phyloP scores from a whole-genome alignment of 2,329 filamentous ascomycete genomes.

The Colletotrichum cordylinicola region DNA sequence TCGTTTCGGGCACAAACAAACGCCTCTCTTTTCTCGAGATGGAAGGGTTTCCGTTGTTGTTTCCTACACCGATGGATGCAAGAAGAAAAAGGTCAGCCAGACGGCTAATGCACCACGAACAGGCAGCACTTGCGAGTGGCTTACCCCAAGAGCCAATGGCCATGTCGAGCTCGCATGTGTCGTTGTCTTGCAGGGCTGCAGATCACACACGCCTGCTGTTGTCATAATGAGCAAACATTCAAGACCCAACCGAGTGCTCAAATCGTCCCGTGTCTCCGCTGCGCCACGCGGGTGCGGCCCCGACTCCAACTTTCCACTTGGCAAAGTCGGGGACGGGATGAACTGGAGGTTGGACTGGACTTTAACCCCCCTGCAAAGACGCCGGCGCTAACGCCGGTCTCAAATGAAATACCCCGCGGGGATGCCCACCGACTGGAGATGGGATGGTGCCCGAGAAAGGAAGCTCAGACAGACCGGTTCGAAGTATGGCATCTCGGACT shows the following conservation, averaged over 20 bases:
- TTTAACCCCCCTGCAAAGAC: background rate
- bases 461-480: background rate
- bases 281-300: background rate
- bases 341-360: background rate
- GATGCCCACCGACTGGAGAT: background rate
- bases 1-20: background rate
- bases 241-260: background rate
- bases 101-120: background rate
- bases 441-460: background rate
- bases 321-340: background rate
- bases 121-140: slow-evolving; percentile 5
- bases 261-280: background rate
- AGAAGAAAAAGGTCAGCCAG: background rate
- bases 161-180: background rate
- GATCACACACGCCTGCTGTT: background rate
- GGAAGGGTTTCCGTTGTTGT: background rate
- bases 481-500: background rate
- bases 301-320: background rate
- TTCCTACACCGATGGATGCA: background rate
- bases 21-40: background rate
- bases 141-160: background rate
- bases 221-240: background rate
- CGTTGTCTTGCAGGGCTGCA: background rate
- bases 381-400: background rate
- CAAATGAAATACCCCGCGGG: background rate